Evolutionary conservation across 1,139 yeast genomes (phyloP), one percentile per base, ranked within the genome.

Genomic region (Geotrichum candidum): DNA sequence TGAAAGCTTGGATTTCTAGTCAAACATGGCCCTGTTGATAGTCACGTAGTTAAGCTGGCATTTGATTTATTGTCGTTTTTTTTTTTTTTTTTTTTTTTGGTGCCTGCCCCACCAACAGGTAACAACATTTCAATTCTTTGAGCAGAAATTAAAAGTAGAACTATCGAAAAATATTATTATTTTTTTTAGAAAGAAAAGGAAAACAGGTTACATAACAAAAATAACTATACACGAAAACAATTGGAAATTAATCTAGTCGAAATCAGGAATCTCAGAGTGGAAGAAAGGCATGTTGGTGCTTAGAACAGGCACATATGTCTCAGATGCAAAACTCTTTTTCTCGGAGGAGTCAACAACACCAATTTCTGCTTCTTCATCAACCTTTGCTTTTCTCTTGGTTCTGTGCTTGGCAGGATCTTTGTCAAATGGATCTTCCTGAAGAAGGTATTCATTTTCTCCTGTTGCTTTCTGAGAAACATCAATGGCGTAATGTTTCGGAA

Each of bases 191-290:
- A 18, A 18, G 18, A 18, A 18, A 18, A 18, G 18, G 9, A 38
- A 38, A 38, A 5, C 15, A 13, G 6, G 2, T 15, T 15, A 38
- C 18, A 3, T 6, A 38, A 38, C 15, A 38, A 38, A 38, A 38
- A 38, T 13, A 38, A 11, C 45, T 29, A 29, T 29, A 29, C 9
- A 29, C 7, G 18, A 18, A 38, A 38, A 1, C 10, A 15, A 38
- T n/a, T 2, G 1, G 9, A 38, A 11, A 38, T 15, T 38, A 38
- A 38, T 38, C 45, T 38, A 38, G 45, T 74, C 76, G 67, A 88
- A 86, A 65, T 88, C 85, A 25, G 97, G 97, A 69, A 91, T 85
- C 60, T 90, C 96, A 63, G 90, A 78, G 75, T 90, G 97, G 83
- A 91, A 89, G 74, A 84, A 89, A 52, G 96, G 96, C 48, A 90